These are phyloP conservation scores for Pythium apleroticum DNA, from an alignment of 352 stramenopile species.

Conservation along the genomic window DNA sequence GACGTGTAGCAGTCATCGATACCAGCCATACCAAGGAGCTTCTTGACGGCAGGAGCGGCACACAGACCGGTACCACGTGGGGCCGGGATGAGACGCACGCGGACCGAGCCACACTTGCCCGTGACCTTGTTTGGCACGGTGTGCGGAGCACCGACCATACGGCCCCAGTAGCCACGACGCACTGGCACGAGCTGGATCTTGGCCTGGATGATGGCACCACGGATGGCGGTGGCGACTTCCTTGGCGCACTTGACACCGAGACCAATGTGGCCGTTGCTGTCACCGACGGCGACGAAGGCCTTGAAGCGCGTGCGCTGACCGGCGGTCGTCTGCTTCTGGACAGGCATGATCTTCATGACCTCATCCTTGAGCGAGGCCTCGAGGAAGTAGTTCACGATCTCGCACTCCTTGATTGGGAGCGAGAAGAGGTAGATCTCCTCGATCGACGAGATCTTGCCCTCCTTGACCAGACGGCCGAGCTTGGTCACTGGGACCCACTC, in stretches of 20 bases:
- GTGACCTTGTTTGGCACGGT: slow-evolving; percentile 99
- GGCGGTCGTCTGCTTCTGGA: slow-evolving; percentile 99
- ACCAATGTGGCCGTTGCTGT: slow-evolving; percentile 98
- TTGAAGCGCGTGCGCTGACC: slow-evolving; percentile 99
- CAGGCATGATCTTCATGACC: slow-evolving; percentile 99
- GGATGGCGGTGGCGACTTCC: slow-evolving; percentile 99
- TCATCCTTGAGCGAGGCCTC: slow-evolving; percentile 99
- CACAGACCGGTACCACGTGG: slow-evolving; percentile 99
- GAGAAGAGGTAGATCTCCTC: slow-evolving; percentile 99
- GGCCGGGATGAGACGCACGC: slow-evolving; percentile 98
- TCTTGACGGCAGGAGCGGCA: slow-evolving; percentile 97
- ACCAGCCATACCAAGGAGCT: slow-evolving; percentile 98
- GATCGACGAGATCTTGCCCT: slow-evolving; percentile 98
- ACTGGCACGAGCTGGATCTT: slow-evolving; percentile 99
- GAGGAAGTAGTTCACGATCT: slow-evolving; percentile 99
- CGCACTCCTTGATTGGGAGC: slow-evolving; percentile 99
- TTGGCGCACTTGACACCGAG: slow-evolving; percentile 99
- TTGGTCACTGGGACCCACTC: slow-evolving; percentile 99
- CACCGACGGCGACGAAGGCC: slow-evolving; percentile 99
- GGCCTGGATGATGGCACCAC: slow-evolving; percentile 98
- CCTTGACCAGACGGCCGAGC: slow-evolving; percentile 99
- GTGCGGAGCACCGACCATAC: slow-evolving; percentile 93
- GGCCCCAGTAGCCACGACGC: slow-evolving; percentile 99
- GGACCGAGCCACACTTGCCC: slow-evolving; percentile 99
- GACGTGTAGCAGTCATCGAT: slow-evolving; percentile 98